Evolutionary conservation across 345 rosid species (phyloP).

Genomic region (Brassica cretica): DNA sequence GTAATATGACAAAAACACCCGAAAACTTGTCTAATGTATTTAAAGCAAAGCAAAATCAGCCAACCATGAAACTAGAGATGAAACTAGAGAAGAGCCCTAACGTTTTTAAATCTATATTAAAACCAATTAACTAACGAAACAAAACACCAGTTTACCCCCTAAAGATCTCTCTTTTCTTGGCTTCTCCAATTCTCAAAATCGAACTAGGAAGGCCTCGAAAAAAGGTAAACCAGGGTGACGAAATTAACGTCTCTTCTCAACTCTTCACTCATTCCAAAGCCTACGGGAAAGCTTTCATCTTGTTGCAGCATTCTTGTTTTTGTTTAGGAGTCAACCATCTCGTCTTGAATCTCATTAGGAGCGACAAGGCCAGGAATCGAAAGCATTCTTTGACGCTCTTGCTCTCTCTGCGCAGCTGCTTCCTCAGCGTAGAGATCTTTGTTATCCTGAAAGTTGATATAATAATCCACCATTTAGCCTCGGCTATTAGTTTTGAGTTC

Average conservation of each 20-base stretch:
- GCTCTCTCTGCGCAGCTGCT: conserved; percentile 74
- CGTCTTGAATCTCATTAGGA: conserved; percentile 80
- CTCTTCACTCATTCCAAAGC: conserved; percentile 4
- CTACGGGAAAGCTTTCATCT: not conserved
- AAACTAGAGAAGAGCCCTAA: conserved; percentile 24
- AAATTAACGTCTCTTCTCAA: conserved; percentile 6
- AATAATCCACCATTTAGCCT: not conserved
- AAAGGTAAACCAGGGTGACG: not conserved
- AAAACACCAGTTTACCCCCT: conserved; percentile 15
- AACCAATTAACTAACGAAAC: conserved; percentile 23
- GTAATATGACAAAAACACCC: conserved; percentile 8
- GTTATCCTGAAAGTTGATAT: conserved; percentile 54
- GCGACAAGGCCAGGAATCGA: conserved; percentile 79
- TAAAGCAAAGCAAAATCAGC: conserved; percentile 7
- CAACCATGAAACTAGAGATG: conserved; percentile 22
- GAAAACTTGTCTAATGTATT: conserved; percentile 7
- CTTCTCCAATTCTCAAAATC: conserved; percentile 28
- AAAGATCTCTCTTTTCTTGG: conserved; percentile 16
- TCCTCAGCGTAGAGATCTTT: conserved; percentile 84
- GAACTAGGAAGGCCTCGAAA: conserved; percentile 6
- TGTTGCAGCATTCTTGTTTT: conserved; percentile 1
- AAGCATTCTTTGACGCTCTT: conserved; percentile 75
- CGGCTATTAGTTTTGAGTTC: not conserved
- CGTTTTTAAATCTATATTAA: conserved; percentile 32
- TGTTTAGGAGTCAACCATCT: conserved; percentile 70